phyloP scores from a whole-genome alignment of 1,284 basidiomycete genomes.

The Sanghuangporus weigelae region DNA sequence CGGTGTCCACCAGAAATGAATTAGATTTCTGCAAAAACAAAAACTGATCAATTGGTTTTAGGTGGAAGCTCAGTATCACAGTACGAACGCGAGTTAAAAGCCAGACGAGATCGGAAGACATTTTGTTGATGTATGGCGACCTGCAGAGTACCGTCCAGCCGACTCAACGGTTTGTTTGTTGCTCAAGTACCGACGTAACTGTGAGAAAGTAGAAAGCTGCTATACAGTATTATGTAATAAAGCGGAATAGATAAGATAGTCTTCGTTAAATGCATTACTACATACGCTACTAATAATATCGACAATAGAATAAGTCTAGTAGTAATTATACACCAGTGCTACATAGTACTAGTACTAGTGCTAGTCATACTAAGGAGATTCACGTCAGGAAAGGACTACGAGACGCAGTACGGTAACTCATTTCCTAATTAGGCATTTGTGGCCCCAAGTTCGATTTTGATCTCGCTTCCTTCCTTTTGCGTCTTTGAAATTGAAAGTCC shows the following conservation, averaged over 20 bases:
- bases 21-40: constrained; percentile 57
- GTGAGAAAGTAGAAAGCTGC: background rate
- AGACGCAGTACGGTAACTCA: too few relatives aligned
- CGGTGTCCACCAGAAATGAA: constrained; percentile 79
- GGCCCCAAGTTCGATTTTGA: too few relatives aligned
- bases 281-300: background rate
- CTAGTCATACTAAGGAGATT: too few relatives aligned
- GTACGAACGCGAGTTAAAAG: constrained; percentile 79
- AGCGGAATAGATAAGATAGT: background rate
- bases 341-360: too few relatives aligned
- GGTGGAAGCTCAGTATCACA: too few relatives aligned
- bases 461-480: too few relatives aligned
- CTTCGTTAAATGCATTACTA: background rate
- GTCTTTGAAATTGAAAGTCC: too few relatives aligned
- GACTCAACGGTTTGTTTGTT: background rate
- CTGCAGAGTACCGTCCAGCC: background rate
- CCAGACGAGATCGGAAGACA: constrained; percentile 87
- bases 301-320: too few relatives aligned
- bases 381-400: too few relatives aligned
- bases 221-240: background rate
- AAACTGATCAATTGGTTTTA: background rate
- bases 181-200: background rate
- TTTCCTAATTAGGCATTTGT: too few relatives aligned
- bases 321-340: too few relatives aligned
- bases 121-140: constrained; percentile 32